Conservation (phyloP, 768 basidiomycete genomes). For the Agaricus subrufescens region DNA sequence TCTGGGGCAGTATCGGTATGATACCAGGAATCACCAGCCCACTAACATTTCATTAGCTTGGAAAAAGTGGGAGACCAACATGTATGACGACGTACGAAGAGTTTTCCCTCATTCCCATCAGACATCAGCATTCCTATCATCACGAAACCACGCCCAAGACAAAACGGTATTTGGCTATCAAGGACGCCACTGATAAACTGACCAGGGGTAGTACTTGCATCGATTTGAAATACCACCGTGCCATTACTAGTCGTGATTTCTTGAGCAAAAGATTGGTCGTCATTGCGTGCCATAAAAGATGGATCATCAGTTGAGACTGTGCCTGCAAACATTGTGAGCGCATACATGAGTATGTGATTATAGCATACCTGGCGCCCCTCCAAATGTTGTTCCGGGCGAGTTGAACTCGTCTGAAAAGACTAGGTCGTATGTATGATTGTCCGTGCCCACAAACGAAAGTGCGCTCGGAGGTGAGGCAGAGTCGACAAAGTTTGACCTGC, state of each 20-base stretch:
- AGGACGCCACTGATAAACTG: conserved; percentile 8
- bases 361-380: conserved; percentile 20
- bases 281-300: conserved; percentile 66
- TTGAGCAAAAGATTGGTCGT: conserved; percentile 71
- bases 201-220: conserved; percentile 28
- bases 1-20: not conserved
- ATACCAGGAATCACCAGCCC: conserved; percentile 5
- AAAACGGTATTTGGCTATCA: conserved; percentile 11
- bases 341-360: not conserved
- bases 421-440: conserved; percentile 62
- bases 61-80: not conserved
- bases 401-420: conserved; percentile 82
- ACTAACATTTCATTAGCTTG: not conserved
- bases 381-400: conserved; percentile 55
- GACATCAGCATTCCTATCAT: conserved; percentile 12
- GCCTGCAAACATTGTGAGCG: conserved; percentile 16
- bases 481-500: conserved; percentile 42
- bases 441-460: conserved; percentile 61
- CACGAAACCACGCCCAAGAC: conserved; percentile 18
- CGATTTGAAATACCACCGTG: conserved; percentile 64
- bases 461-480: conserved; percentile 57
- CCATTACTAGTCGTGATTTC: conserved; percentile 66
- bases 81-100: not conserved
- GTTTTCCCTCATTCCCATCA: not conserved
- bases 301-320: conserved; percentile 39